phyloP scores from a whole-genome alignment of 495 filamentous ascomycete genomes.

The Podospora appendiculata region DNA sequence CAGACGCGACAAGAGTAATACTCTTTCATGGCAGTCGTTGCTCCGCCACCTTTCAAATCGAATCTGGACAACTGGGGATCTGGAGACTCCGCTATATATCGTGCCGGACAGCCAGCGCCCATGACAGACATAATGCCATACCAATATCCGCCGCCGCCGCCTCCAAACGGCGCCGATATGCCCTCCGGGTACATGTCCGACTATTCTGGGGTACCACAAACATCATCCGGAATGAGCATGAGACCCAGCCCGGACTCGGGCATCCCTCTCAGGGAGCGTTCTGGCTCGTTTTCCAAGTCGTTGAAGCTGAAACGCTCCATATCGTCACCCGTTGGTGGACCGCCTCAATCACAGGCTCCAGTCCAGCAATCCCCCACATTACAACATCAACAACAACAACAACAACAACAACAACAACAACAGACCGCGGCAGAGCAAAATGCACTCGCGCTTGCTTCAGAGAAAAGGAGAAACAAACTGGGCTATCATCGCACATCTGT shows the following conservation, averaged over 20 bases:
- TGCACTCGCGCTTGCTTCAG: constrained; percentile 49
- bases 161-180: constrained; percentile 36
- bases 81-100: constrained; percentile 24
- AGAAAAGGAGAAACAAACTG: constrained; percentile 92
- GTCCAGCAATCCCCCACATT: constrained; percentile 20
- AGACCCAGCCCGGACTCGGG: constrained; percentile 28
- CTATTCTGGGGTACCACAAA: constrained; percentile 30
- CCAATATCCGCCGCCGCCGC: constrained; percentile 41
- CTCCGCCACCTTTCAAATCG: constrained; percentile 22
- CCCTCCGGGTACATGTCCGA: constrained; percentile 31
- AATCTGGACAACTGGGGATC: constrained; percentile 23
- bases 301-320: constrained; percentile 52
- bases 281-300: constrained; percentile 28
- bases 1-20: constrained; percentile 12
- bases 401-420: constrained; percentile 16
- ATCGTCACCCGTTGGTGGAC: constrained; percentile 60
- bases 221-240: constrained; percentile 31
- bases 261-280: constrained; percentile 24
- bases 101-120: constrained; percentile 25
- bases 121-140: constrained; percentile 46
- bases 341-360: constrained; percentile 30
- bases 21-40: constrained; percentile 28
- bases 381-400: constrained; percentile 14
- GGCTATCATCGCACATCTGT: constrained; percentile 97
- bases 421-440: constrained; percentile 24